These are phyloP conservation scores for Hymenoscyphus infarciens DNA, from an alignment of 2,329 filamentous ascomycete species.

Conservation along the genomic window DNA sequence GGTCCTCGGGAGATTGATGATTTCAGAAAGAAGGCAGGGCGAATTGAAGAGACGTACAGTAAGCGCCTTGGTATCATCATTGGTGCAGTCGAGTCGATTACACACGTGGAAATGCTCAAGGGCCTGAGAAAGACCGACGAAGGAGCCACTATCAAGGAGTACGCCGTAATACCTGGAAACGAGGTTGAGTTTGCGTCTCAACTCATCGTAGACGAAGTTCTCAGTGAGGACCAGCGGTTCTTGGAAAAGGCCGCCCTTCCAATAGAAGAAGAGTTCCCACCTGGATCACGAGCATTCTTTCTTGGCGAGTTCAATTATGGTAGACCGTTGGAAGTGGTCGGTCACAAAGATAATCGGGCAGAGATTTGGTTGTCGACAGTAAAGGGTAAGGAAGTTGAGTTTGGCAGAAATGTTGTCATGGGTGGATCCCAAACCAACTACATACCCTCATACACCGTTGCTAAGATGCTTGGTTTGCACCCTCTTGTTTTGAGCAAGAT, in stretches of 20 bases:
- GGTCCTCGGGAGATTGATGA: constrained; percentile 72
- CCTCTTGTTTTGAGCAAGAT: constrained; percentile 91
- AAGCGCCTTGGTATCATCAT: constrained; percentile 87
- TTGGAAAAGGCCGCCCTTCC: constrained; percentile 84
- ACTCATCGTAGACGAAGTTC: constrained; percentile 81
- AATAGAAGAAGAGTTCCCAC: constrained; percentile 87
- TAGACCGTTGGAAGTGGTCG: constrained; percentile 77
- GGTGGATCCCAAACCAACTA: constrained; percentile 71
- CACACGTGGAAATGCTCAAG: constrained; percentile 91
- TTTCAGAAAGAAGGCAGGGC: constrained; percentile 78
- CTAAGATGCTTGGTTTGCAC: constrained; percentile 75
- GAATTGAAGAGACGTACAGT: constrained; percentile 83
- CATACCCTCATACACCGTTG: constrained; percentile 83
- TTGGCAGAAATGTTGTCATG: constrained; percentile 69
- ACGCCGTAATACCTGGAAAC: constrained; percentile 77
- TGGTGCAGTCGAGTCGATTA: constrained; percentile 80
- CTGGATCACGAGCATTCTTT: constrained; percentile 83
- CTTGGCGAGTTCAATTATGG: constrained; percentile 92
- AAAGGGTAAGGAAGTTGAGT: constrained; percentile 73
- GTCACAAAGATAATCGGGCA: constrained; percentile 70
- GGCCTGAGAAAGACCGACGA: constrained; percentile 87
- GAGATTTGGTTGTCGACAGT: constrained; percentile 74
- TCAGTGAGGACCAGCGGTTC: constrained; percentile 90
- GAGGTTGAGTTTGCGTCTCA: constrained; percentile 91
- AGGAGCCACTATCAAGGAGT: constrained; percentile 89